phyloP scores from a whole-genome alignment of 2,329 filamentous ascomycete genomes.

The Neophaeococcomyces aloes region DNA sequence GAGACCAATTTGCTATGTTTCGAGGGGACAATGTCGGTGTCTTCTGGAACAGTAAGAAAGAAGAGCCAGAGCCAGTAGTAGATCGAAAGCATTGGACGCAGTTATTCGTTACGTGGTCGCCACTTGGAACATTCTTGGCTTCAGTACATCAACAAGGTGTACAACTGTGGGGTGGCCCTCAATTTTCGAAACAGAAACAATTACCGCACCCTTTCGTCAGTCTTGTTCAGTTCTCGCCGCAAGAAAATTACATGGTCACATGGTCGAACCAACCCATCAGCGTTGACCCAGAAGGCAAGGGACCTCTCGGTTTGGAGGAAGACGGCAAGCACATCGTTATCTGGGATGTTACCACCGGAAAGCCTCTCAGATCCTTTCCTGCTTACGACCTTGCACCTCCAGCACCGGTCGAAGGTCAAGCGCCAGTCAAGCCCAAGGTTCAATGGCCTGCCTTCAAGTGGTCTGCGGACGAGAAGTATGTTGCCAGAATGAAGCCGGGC shows the following conservation, averaged over 20 bases:
- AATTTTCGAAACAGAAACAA: constrained; percentile 81
- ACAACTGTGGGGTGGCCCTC: constrained; percentile 86
- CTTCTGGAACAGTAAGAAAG: constrained; percentile 97
- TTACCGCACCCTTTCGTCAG: constrained; percentile 95
- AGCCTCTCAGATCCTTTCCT: constrained; percentile 84
- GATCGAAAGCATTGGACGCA: constrained; percentile 96
- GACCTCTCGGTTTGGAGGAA: constrained; percentile 78
- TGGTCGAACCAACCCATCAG: constrained; percentile 93
- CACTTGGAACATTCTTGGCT: constrained; percentile 82
- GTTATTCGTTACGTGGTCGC: constrained; percentile 96
- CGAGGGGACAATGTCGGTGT: constrained; percentile 84
- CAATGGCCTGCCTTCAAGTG: constrained; percentile 99
- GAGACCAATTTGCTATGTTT: constrained; percentile 94
- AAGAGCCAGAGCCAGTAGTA: constrained; percentile 74
- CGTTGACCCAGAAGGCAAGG: constrained; percentile 69
- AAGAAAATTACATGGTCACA: constrained; percentile 85
- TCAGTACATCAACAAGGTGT: constrained; percentile 95
- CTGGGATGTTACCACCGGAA: constrained; percentile 86
- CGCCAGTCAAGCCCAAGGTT: constrained; percentile 75
- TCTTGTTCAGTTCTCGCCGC: constrained; percentile 88
- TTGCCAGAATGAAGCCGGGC: constrained; percentile 79
- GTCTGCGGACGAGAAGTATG: constrained; percentile 95
- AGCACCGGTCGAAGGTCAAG: constrained; percentile 52
- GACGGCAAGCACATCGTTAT: constrained; percentile 99
- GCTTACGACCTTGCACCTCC: constrained; percentile 60